Evolutionary conservation across 2,329 filamentous ascomycete species (phyloP).

Genomic region (Dendryphion nanum): DNA sequence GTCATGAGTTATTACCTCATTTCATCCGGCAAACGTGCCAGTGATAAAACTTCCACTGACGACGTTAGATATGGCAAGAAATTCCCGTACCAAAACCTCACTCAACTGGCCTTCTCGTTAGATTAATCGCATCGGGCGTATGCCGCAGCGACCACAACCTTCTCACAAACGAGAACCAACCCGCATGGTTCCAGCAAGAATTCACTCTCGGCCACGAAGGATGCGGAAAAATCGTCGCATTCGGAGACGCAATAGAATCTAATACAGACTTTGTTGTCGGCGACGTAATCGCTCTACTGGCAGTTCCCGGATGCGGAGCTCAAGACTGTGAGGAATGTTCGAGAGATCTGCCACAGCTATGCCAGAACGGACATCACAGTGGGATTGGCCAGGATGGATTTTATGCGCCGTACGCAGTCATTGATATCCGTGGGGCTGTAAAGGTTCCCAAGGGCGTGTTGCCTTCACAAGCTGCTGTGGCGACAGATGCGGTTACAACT

Average conservation of each 20-base stretch:
- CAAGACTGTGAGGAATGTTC: conserved; percentile 15
- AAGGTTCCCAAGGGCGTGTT: conserved; percentile 15
- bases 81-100: conserved; percentile 10
- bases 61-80: conserved; percentile 14
- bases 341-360: conserved; percentile 14
- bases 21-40: neutral
- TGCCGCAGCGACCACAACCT: conserved; percentile 21
- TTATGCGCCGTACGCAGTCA: conserved; percentile 14
- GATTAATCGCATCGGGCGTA: conserved; percentile 17
- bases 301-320: conserved; percentile 16
- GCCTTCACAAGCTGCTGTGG: conserved; percentile 17
- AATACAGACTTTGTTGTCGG: conserved; percentile 10
- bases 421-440: conserved; percentile 14
- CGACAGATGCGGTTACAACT: conserved; percentile 21
- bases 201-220: conserved; percentile 23
- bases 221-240: conserved; percentile 12
- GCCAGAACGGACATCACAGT: conserved; percentile 11
- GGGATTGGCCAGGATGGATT: conserved; percentile 19
- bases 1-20: conserved; percentile 1
- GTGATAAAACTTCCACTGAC: neutral
- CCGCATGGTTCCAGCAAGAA: conserved; percentile 14
- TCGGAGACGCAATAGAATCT: conserved; percentile 8
- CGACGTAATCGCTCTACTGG: conserved; percentile 15
- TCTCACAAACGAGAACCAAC: conserved; percentile 19
- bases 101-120: conserved; percentile 14